Evolutionary conservation across 1,284 basidiomycete species (phyloP).

Genomic region (Rhodotorula sp.): DNA sequence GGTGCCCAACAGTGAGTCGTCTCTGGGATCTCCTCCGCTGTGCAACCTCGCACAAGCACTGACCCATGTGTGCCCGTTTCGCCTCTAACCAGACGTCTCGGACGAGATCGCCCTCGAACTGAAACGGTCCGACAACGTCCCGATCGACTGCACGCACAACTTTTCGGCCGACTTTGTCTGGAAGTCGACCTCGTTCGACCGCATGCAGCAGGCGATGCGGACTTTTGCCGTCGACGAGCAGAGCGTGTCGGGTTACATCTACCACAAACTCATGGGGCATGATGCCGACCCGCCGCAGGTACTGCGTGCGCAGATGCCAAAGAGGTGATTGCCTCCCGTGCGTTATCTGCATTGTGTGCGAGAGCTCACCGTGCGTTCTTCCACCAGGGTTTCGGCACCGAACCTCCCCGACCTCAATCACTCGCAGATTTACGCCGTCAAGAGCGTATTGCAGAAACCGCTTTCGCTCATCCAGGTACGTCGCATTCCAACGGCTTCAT

Average conservation of each 20-base stretch:
- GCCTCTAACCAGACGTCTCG: slow-evolving; percentile 70
- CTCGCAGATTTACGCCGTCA: slow-evolving; percentile 98
- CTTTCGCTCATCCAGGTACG: slow-evolving; percentile 82
- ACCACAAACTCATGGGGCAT: slow-evolving; percentile 96
- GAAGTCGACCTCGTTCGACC: slow-evolving; percentile 98
- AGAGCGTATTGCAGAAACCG: slow-evolving; percentile 97
- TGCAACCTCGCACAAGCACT: too few relatives aligned
- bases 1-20: slow-evolving; percentile 85
- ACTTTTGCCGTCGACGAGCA: slow-evolving; percentile 99
- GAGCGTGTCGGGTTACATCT: slow-evolving; percentile 97
- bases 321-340: slow-evolving; percentile 54
- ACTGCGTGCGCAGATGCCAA: slow-evolving; percentile 82
- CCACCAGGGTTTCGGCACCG: slow-evolving; percentile 79
- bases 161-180: slow-evolving; percentile 98
- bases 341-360: neutral
- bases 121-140: slow-evolving; percentile 83
- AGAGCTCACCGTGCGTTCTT: neutral
- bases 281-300: slow-evolving; percentile 82
- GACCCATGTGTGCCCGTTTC: neutral
- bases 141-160: slow-evolving; percentile 88
- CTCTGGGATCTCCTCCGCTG: neutral
- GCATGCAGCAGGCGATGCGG: slow-evolving; percentile 99
- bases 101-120: slow-evolving; percentile 97
- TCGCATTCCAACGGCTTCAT: neutral
- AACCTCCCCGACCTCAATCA: slow-evolving; percentile 98